Evolutionary conservation across 495 filamentous ascomycete genomes (phyloP).

Genomic region (Xylaria curta): DNA sequence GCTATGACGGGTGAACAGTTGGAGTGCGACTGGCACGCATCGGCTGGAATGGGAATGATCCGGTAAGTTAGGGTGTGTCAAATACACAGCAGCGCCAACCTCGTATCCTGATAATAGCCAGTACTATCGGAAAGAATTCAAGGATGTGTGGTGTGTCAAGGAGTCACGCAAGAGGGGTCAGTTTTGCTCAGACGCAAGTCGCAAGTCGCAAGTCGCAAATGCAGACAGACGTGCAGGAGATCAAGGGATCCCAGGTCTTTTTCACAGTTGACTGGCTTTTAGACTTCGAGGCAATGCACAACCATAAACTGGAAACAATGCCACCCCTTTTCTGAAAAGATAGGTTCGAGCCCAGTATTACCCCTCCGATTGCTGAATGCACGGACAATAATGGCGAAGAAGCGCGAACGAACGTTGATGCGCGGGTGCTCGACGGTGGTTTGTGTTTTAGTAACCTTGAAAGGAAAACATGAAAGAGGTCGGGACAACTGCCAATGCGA

Average conservation of each 20-base stretch:
- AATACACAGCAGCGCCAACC: slow-evolving; percentile 5
- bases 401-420: not conserved
- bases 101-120: slow-evolving; percentile 12
- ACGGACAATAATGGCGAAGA: not conserved
- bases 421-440: slow-evolving; percentile 4
- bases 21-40: slow-evolving; percentile 24
- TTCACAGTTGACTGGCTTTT: slow-evolving; percentile 12
- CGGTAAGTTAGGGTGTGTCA: slow-evolving; percentile 14
- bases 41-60: slow-evolving; percentile 20
- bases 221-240: slow-evolving; percentile 12
- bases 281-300: not conserved
- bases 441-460: slow-evolving; percentile 7
- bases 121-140: slow-evolving; percentile 1
- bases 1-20: slow-evolving; percentile 18
- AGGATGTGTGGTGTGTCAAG: slow-evolving; percentile 21
- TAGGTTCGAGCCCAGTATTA: not conserved
- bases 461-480: slow-evolving; percentile 5
- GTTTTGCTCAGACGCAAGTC: slow-evolving; percentile 1
- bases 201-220: not conserved
- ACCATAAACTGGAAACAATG: slow-evolving; percentile 2
- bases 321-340: slow-evolving; percentile 3
- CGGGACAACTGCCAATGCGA: not conserved
- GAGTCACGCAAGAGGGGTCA: slow-evolving; percentile 15
- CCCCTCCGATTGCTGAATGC: not conserved
- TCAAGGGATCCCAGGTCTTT: slow-evolving; percentile 22